Base-by-base conservation (phyloP, 345 rosid genomes). In the Syzygium aqueum region DNA sequence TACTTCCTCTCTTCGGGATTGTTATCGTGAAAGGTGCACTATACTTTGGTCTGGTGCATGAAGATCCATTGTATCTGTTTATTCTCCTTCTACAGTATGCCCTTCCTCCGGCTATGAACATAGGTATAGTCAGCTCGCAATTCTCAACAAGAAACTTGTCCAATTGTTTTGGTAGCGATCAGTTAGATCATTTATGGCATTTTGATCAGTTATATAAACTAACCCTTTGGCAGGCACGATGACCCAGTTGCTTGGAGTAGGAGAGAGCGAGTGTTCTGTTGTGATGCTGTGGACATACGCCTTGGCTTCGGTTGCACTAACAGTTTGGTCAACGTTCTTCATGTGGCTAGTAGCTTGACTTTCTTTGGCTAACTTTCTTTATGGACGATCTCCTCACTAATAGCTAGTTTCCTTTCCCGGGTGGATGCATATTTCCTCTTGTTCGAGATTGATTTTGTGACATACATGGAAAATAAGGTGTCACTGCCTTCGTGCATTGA, bases 11-110 rank as follows among this genome's bases (percentile, higher is more conserved):
- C 4, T 2, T 83, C 5, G 95, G 96, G 30, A 86, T 90, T 37
- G 87, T 52, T 10, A 52, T 90, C 3, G 90, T 94, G 33, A 93
- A 91, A 89, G 86, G 87, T n/a, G 93, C 94, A 33, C 22, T 83
- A 11, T 86, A 83, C 78, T 89, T 90, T 15, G 94, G 94, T 21
- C 3, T 92, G 67, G 89, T 92, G 86, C 87, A 80, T 25, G 85
- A 89, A 17, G 91, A 94, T 88, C 89, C 92, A 1, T 87, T 92
- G 14, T 94, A 92, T 84, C 91, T 88, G 57, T 93, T 94, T 85
- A 86, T 92, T 86, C 94, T 93, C 65, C 88, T 94, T 73, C 91
- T 93, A 51, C 96, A 94, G 28, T 94, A 87, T 89, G 94, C 95
- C 33, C 88, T 94, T 86, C 95, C 95, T 22, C 96, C 94, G 10